Evolutionary conservation across 495 filamentous ascomycete genomes (phyloP).

Genomic region (Amphirosellinia nigrospora): DNA sequence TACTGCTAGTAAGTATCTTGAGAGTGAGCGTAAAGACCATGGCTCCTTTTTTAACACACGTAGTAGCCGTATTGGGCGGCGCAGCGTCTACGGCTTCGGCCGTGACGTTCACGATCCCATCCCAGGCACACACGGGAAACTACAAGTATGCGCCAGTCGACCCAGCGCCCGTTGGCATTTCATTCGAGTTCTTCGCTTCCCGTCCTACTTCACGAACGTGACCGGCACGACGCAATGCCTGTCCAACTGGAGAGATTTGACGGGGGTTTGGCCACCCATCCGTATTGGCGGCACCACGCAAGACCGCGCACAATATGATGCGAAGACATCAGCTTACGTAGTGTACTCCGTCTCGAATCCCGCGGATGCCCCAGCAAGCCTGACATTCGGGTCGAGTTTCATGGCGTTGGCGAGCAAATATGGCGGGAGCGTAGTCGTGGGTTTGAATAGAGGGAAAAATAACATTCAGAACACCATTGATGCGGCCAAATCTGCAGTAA

Average conservation of each 20-base stretch:
- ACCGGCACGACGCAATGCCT: slow-evolving; percentile 61
- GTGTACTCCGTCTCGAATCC: slow-evolving; percentile 61
- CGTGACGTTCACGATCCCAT: slow-evolving; percentile 44
- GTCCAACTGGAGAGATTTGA: slow-evolving; percentile 59
- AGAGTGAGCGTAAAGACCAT: not conserved
- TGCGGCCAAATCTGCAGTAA: slow-evolving; percentile 56
- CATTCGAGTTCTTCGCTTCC: slow-evolving; percentile 69
- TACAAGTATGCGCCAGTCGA: slow-evolving; percentile 48
- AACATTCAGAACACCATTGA: slow-evolving; percentile 61
- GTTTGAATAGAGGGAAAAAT: slow-evolving; percentile 63
- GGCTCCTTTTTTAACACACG: slow-evolving; percentile 5
- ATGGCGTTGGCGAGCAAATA: slow-evolving; percentile 60
- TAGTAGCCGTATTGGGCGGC: slow-evolving; percentile 5
- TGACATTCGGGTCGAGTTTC: slow-evolving; percentile 64
- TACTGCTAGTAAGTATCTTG: not conserved
- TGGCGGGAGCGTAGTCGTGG: slow-evolving; percentile 59
- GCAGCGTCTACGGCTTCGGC: slow-evolving; percentile 28
- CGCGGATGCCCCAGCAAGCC: slow-evolving; percentile 56
- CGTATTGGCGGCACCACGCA: slow-evolving; percentile 67
- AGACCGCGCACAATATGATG: slow-evolving; percentile 62
- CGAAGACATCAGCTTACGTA: slow-evolving; percentile 55
- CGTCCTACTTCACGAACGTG: slow-evolving; percentile 62
- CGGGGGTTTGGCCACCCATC: slow-evolving; percentile 62
- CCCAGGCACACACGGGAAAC: slow-evolving; percentile 36
- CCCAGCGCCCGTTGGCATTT: slow-evolving; percentile 60